A percentile compares a stretch with the other conserved stretches of the same genome.
Conservation (phyloP, 1,284 basidiomycete genomes). For the Caloboletus firmus region DNA sequence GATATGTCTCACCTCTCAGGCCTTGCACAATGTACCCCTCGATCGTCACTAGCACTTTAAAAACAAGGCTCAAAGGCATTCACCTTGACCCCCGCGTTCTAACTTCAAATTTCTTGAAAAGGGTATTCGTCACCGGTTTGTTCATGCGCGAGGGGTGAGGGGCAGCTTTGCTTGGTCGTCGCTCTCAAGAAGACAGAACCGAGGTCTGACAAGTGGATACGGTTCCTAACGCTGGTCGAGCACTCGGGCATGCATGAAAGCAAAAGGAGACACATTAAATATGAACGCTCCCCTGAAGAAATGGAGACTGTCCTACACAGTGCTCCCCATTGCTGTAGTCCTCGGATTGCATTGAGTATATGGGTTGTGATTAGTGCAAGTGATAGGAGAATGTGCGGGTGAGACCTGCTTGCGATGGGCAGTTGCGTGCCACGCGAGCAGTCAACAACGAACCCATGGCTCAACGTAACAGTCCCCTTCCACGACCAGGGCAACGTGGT, state of each 20-base stretch:
- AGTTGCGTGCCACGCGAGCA: neutral
- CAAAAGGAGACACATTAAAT: neutral
- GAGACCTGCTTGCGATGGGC: neutral
- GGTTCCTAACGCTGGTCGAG: neutral
- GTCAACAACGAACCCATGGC: neutral
- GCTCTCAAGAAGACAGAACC: neutral
- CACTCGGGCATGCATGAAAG: neutral
- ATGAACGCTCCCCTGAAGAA: neutral
- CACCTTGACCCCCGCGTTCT: too few species aligned
- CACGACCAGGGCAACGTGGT: neutral
- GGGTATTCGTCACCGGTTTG: neutral
- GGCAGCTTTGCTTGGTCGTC: neutral
- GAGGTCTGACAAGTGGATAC: neutral
- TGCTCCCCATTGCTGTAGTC: neutral
- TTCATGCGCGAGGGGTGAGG: neutral
- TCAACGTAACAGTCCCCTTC: neutral
- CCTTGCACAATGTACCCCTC: neutral
- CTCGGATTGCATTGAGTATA: neutral
- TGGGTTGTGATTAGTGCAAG: neutral
- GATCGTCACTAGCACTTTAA: neutral
- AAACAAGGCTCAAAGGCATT: neutral
- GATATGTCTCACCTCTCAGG: neutral
- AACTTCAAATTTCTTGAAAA: neutral
- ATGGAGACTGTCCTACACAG: too few species aligned
- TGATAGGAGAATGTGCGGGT: neutral